Percentiles rank a stretch among this genome's conserved stretches.
Conservation (phyloP, 495 filamentous ascomycete genomes). For the Aspergillus nanangensis region DNA sequence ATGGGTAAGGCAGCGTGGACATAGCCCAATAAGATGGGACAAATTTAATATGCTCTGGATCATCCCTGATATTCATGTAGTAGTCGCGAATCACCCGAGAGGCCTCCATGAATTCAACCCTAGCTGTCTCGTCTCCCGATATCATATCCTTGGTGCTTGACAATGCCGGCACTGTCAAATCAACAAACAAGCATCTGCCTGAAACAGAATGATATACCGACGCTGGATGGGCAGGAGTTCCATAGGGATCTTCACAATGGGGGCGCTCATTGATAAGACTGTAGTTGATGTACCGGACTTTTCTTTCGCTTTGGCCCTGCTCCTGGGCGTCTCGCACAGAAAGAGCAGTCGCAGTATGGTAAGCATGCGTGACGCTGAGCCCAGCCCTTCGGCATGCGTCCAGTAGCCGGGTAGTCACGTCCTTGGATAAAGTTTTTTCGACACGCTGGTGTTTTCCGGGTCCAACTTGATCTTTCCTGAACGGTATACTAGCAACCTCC, state of each 20-base stretch:
- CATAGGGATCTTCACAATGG: conserved; percentile 18
- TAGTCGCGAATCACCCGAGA: conserved; percentile 18
- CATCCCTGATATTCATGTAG: conserved; percentile 20
- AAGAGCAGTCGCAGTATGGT: conserved; percentile 23
- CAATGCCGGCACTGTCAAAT: conserved; percentile 14
- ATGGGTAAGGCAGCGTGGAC: conserved; percentile 16
- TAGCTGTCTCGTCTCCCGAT: not conserved
- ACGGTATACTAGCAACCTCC: conserved; percentile 17
- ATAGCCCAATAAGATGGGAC: conserved; percentile 24
- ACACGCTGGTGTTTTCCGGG: conserved; percentile 23
- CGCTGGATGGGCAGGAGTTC: conserved; percentile 12
- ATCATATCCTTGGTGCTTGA: not conserved
- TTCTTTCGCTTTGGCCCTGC: conserved; percentile 1
- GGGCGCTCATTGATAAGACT: conserved; percentile 20
- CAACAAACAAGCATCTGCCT: conserved; percentile 15
- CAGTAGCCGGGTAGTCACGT: conserved; percentile 10
- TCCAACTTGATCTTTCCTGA: not conserved
- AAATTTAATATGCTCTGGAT: conserved; percentile 19
- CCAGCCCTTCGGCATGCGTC: conserved; percentile 10
- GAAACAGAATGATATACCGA: conserved; percentile 26
- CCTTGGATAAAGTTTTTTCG: conserved; percentile 9
- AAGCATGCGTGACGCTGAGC: conserved; percentile 21
- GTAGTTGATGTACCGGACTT: conserved; percentile 21
- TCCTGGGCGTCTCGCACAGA: conserved; percentile 16
- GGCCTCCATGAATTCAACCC: conserved; percentile 7